A percentile compares a stretch with the other conserved stretches of the same genome.
phyloP scores from a whole-genome alignment of 108 stramenopile genomes.

The Discostella stelligeroides region DNA sequence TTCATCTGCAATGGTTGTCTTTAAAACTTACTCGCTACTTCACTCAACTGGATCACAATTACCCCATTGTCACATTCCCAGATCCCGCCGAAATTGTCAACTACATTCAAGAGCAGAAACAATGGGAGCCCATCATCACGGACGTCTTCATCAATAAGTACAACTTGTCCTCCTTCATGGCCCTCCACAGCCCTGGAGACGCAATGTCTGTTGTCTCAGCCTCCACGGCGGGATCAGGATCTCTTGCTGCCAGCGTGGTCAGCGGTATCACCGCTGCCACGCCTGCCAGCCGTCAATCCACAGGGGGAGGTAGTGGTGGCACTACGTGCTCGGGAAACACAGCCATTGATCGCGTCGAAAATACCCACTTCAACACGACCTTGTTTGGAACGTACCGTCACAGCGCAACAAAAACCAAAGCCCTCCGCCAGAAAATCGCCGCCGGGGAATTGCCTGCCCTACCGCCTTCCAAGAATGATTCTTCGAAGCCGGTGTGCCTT shows the following conservation, averaged over 20 bases:
- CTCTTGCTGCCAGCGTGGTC: no score
- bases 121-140: no score
- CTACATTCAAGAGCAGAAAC: no score
- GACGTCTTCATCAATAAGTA: not conserved
- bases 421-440: not conserved
- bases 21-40: not conserved
- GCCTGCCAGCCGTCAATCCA: not conserved
- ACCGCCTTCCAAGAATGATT: not conserved
- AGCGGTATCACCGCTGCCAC: not conserved
- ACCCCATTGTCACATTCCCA: not conserved
- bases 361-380: no score
- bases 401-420: not conserved
- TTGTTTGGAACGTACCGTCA: not conserved
- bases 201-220: no score
- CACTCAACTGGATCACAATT: not conserved
- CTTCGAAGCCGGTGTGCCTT: constrained; percentile 2
- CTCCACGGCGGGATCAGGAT: not conserved
- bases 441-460: not conserved
- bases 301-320: no score
- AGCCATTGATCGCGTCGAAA: not conserved
- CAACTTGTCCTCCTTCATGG: not conserved
- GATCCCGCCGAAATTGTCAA: not conserved
- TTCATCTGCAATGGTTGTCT: no score
- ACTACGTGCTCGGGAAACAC: not conserved
- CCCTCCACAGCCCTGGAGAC: not conserved